phyloP scores from a whole-genome alignment of 2,329 filamentous ascomycete species.

The Tolypocladium pustulatum region DNA sequence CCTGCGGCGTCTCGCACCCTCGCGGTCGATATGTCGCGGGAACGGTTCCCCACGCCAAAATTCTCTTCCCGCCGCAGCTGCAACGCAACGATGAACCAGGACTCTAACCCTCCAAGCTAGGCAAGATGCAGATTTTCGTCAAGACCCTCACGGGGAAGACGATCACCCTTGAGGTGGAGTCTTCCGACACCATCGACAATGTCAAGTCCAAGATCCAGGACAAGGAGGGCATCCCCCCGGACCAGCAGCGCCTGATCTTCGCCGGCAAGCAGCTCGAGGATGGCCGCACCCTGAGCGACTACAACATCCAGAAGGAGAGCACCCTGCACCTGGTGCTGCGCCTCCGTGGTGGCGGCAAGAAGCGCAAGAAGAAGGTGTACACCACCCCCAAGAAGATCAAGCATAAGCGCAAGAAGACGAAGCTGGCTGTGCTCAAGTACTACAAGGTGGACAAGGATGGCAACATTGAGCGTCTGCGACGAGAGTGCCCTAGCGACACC shows the following conservation, averaged over 20 bases:
- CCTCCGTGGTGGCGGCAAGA: constrained; percentile 97
- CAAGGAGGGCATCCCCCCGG: constrained; percentile 99
- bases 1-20: background rate
- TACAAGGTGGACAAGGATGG: constrained; percentile 99
- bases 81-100: background rate
- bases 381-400: constrained; percentile 99
- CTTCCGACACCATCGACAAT: constrained; percentile 99
- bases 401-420: constrained; percentile 99
- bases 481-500: constrained; percentile 89
- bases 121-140: constrained; percentile 70
- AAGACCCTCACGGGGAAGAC: constrained; percentile 97
- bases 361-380: constrained; percentile 99
- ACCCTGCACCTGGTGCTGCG: constrained; percentile 97
- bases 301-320: constrained; percentile 99
- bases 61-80: background rate
- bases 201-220: constrained; percentile 98
- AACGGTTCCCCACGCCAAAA: background rate
- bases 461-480: constrained; percentile 98
- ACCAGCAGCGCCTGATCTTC: constrained; percentile 99
- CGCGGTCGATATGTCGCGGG: background rate
- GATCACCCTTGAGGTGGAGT: constrained; percentile 99
- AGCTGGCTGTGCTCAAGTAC: constrained; percentile 99
- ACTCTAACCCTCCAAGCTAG: constrained; percentile 36
- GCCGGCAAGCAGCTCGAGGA: constrained; percentile 99
- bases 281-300: constrained; percentile 96